Conservation (phyloP, 208 protist genomes). For the Wallacemonas sp. region DNA sequence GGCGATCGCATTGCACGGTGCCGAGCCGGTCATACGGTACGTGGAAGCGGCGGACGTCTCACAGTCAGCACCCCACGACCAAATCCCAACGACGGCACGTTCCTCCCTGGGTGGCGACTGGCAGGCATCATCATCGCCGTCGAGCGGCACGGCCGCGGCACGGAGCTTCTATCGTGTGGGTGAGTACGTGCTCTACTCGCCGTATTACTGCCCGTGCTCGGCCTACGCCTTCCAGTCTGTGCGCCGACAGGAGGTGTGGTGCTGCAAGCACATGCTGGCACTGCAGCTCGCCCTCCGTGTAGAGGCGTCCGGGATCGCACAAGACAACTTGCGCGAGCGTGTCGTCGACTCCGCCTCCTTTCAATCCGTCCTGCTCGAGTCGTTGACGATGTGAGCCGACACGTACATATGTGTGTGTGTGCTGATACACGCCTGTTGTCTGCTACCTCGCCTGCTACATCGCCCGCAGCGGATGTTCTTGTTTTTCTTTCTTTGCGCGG, state of each 20-base stretch:
- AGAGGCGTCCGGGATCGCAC: conserved; percentile 44
- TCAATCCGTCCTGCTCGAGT: conserved; percentile 18
- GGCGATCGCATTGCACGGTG: conserved; percentile 71
- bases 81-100: background rate
- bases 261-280: conserved; percentile 85
- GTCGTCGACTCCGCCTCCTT: conserved; percentile 27
- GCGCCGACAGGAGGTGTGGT: conserved; percentile 64
- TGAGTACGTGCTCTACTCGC: conserved; percentile 69
- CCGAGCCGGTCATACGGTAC: conserved; percentile 61
- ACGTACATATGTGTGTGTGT: no score
- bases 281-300: conserved; percentile 62
- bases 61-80: background rate
- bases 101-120: no score
- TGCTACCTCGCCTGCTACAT: no score
- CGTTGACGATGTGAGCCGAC: no score
- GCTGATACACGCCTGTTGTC: no score
- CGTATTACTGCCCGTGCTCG: conserved; percentile 78
- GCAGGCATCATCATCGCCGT: no score
- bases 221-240: conserved; percentile 79
- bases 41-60: conserved; percentile 25
- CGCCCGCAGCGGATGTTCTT: no score
- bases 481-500: no score
- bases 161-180: conserved; percentile 76
- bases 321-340: conserved; percentile 43
- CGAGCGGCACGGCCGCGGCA: no score